phyloP scores from a whole-genome alignment of 495 filamentous ascomycete genomes.

The Hypoxylon trugodes region DNA sequence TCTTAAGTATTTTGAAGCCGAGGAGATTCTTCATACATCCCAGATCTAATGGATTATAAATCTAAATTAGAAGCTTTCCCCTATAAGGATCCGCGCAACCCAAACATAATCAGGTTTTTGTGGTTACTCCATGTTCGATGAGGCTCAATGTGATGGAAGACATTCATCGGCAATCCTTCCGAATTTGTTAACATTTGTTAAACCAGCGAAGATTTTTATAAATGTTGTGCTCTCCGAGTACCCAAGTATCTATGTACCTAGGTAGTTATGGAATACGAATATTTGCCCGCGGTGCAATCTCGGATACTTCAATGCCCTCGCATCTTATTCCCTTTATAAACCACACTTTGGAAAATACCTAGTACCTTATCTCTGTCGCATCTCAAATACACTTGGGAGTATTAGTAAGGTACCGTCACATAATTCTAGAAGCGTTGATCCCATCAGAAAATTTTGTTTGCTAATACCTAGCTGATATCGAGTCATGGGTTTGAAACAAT shows the following conservation, averaged over 20 bases:
- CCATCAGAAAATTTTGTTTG: too few relatives aligned
- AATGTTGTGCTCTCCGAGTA: conserved; percentile 3
- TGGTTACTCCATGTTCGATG: neutral
- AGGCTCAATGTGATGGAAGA: neutral
- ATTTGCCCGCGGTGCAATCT: neutral
- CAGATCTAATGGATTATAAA: conserved; percentile 6
- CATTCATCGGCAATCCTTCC: conserved; percentile 12
- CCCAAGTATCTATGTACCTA: neutral
- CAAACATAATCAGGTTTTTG: neutral
- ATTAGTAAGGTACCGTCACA: too few relatives aligned
- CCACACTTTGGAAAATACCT: neutral
- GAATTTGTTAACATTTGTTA: neutral
- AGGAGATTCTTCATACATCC: conserved; percentile 13
- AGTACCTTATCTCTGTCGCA: neutral
- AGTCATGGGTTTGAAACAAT: neutral
- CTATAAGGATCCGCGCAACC: neutral
- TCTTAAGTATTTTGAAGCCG: conserved; percentile 4
- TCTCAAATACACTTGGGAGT: neutral
- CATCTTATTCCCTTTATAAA: neutral
- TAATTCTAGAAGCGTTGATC: too few relatives aligned
- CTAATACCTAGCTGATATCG: neutral
- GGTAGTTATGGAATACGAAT: too few relatives aligned
- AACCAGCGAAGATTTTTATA: neutral
- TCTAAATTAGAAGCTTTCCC: neutral
- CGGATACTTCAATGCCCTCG: neutral